Base-by-base conservation (phyloP, 306 rosid species). In the Echinosophora koreensis region DNA sequence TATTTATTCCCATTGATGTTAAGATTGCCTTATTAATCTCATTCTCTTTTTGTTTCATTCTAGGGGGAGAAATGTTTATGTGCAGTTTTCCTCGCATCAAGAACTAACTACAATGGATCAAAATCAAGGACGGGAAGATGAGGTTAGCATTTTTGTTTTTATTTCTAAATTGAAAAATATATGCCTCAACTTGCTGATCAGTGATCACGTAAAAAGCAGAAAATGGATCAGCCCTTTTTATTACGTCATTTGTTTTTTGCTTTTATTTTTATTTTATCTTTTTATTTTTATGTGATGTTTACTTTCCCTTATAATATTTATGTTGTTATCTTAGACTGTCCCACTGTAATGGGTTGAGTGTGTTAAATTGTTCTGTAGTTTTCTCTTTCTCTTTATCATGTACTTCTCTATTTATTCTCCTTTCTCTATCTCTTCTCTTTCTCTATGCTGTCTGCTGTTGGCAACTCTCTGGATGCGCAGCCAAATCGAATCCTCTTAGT, bases 401-500 rank as follows among this genome's bases (percentile, higher is more conserved):
- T 79, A 68, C 88, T 86, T 81, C 84, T 88, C 89, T 92, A 92
- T 96, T 90, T 88, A 86, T 89, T 86, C 88, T 93, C 95, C 87
- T 82, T 90, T 85, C 93, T 89, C 91, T 76, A 83, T 85, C 97
- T 89, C 91, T 89, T 87, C 84, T 89, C 92, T 79, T 86, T 91
- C 91, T 92, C 85, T 90, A 77, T 95, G 93, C 89, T 89, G 86
- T 86, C 84, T 88, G 90, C 94, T 87, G 87, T 84, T 22, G 90
- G 91, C 76, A 67, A 86, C 89, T 72, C 81, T 84, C 83, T 52
- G 97, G 96, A 89, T 79, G 92, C 83, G 65, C 96, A 92, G 99
- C 99, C 99, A 87, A 96, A 96, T 83, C 90, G 96, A 88, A 92
- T 96, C 84, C 99, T 96, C 88, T 89, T 96, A 83, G 97, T 96